These are phyloP conservation scores for Rhizoclosmatium globosum DNA, from an alignment of 192 early-diverging fungal species.

Conservation along the genomic window DNA sequence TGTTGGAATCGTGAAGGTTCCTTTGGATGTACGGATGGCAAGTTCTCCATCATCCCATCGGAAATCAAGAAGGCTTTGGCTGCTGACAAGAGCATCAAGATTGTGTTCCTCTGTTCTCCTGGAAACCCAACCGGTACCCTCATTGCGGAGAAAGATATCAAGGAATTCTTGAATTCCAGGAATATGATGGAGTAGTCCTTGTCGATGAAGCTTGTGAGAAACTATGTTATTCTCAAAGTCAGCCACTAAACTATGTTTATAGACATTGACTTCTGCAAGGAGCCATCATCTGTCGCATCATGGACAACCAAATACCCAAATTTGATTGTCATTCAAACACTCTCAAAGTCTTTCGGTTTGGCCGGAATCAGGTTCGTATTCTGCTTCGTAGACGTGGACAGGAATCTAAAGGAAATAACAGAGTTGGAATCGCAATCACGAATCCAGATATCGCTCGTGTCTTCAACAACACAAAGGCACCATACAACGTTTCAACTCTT, in stretches of 20 bases:
- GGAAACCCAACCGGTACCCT: constrained; percentile 97
- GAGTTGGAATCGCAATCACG: constrained; percentile 87
- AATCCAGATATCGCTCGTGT: constrained; percentile 81
- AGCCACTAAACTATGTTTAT: constrained; percentile 39
- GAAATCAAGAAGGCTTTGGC: constrained; percentile 70
- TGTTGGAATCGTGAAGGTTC: constrained; percentile 86
- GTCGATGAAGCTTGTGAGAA: constrained; percentile 86
- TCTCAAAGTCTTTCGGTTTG: constrained; percentile 98
- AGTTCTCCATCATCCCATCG: constrained; percentile 72
- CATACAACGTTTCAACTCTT: constrained; percentile 95
- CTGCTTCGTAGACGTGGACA: neutral
- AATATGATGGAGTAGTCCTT: constrained; percentile 87
- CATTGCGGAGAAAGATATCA: constrained; percentile 74
- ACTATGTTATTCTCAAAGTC: no score
- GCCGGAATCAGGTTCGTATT: constrained; percentile 86
- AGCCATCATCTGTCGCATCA: constrained; percentile 73
- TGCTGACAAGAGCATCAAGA: constrained; percentile 82
- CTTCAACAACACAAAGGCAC: constrained; percentile 98
- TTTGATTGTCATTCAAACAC: constrained; percentile 95
- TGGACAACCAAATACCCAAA: constrained; percentile 91
- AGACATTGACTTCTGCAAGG: constrained; percentile 89
- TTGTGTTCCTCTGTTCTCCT: constrained; percentile 96
- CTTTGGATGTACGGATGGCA: constrained; percentile 77
- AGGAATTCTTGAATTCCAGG: constrained; percentile 70
- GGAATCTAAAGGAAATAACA: constrained; percentile 28